Base-by-base conservation (phyloP, 169 alveolate genomes). In the Toxoplasma gondii region DNA sequence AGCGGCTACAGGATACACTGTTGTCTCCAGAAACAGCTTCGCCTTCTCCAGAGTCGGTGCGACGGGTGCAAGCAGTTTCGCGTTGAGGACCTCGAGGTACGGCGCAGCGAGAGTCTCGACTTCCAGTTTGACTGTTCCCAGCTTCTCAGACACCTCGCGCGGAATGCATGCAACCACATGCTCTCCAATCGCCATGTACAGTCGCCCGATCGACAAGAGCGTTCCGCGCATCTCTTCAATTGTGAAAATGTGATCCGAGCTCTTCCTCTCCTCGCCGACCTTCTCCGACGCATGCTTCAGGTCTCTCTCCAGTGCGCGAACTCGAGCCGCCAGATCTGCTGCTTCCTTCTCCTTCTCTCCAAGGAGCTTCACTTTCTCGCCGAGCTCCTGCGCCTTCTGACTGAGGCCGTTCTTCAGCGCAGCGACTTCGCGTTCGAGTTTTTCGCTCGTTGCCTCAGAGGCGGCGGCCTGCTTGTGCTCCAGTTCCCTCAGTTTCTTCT, bases 21-120 rank as follows among this genome's bases (percentile, higher is more conserved):
- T 38, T 16, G 53, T 29, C 69, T 16, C 31, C 39, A 82, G 41
- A 36, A 82, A 82, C 27, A 1, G 5, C 41, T 19, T 22, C 36
- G 44, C 67, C 12, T 24, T 41, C 27, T 2, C 64, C 34, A 82
- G 54, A 4, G 38, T 10, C 0, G 90, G 90, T 5, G 64, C 67
- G 5, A 82, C 41, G 12, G 90, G 90, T 31, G 4, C 36, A 17
- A 2, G 41, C n/a, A 82, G 69, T 36, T 82, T 82, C 36, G 31
- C 64, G 27, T 31, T 41, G 36, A 41, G 69, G 22, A 36, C 27
- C 27, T 82, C 41, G 39, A 82, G 16, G 90, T 82, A 82, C 36
- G 90, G 90, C 38, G 90, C 54, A 29, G 90, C 90, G 38, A 82
- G 67, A 2, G 64, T 82, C 67, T 2, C 90, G 19, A 49, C 90